phyloP scores from a whole-genome alignment of 495 filamentous ascomycete genomes.

The Lindgomyces ingoldianus region DNA sequence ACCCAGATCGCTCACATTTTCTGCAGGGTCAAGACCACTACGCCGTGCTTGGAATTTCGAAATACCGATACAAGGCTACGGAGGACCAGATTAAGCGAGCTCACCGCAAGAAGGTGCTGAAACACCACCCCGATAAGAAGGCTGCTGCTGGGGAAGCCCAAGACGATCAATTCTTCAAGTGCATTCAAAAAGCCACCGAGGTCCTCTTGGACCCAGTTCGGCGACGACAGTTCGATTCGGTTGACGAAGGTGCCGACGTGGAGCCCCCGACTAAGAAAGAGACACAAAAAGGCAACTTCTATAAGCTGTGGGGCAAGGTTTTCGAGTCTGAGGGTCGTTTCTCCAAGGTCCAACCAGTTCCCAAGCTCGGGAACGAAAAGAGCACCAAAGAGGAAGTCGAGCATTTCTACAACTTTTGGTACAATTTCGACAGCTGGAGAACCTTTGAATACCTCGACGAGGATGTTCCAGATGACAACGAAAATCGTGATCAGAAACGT shows the following conservation, averaged over 20 bases:
- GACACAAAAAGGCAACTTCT: conserved; percentile 79
- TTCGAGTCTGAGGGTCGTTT: conserved; percentile 91
- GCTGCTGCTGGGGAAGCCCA: conserved; percentile 83
- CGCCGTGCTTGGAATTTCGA: conserved; percentile 88
- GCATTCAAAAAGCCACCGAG: conserved; percentile 97
- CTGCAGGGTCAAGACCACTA: conserved; percentile 94
- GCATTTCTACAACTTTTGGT: conserved; percentile 98
- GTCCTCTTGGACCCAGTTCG: conserved; percentile 87
- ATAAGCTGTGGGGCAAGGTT: conserved; percentile 85
- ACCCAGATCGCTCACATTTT: background rate
- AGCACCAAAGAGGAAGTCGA: conserved; percentile 86
- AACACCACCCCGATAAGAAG: conserved; percentile 98
- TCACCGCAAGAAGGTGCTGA: conserved; percentile 98
- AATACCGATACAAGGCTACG: conserved; percentile 87
- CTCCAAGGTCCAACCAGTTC: conserved; percentile 85
- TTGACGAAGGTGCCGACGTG: conserved; percentile 88
- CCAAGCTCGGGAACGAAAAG: conserved; percentile 79
- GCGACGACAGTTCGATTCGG: conserved; percentile 93
- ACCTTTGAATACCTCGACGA: conserved; percentile 98
- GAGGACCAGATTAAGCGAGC: conserved; percentile 98
- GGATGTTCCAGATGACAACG: conserved; percentile 97
- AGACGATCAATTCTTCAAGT: conserved; percentile 99
- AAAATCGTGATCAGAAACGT: conserved; percentile 98
- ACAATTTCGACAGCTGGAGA: conserved; percentile 97
- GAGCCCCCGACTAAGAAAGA: conserved; percentile 92